These are phyloP conservation scores for Lactifluus piperatus DNA, from an alignment of 768 basidiomycete genomes.

Conservation along the genomic window DNA sequence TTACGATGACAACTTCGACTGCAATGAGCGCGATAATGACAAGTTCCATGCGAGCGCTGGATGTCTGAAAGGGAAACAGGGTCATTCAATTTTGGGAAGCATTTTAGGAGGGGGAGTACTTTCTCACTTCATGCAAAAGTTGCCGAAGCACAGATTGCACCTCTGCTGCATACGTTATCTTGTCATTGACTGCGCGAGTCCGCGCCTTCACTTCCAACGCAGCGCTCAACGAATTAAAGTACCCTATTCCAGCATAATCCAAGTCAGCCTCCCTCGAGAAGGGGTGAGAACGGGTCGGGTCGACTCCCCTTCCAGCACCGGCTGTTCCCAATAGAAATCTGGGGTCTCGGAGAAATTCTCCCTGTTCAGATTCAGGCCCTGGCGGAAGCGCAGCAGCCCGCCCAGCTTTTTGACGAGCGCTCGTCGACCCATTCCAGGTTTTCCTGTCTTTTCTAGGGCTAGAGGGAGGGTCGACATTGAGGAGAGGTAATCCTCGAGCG, in stretches of 20 bases:
- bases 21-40: slow-evolving; percentile 94
- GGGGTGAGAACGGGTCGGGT: background rate
- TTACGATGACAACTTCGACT: slow-evolving; percentile 87
- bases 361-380: slow-evolving; percentile 82
- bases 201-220: slow-evolving; percentile 84
- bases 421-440: slow-evolving; percentile 70
- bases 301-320: slow-evolving; percentile 69
- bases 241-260: slow-evolving; percentile 33
- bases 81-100: slow-evolving; percentile 8
- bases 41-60: slow-evolving; percentile 86
- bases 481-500: slow-evolving; percentile 73
- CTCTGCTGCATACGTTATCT: slow-evolving; percentile 86
- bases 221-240: slow-evolving; percentile 76
- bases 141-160: slow-evolving; percentile 86
- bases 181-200: slow-evolving; percentile 78
- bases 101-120: background rate
- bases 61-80: slow-evolving; percentile 46
- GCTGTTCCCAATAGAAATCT: slow-evolving; percentile 93
- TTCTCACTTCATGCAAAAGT: slow-evolving; percentile 12
- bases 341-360: slow-evolving; percentile 86
- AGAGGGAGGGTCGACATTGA: slow-evolving; percentile 77
- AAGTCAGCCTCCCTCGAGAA: background rate
- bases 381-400: slow-evolving; percentile 83
- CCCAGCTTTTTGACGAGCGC: slow-evolving; percentile 91
- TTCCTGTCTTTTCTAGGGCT: slow-evolving; percentile 67